A percentile compares a stretch with the other conserved stretches of the same genome.
Evolutionary conservation across 2,329 filamentous ascomycete genomes (phyloP).

Genomic region (Bisporella sp.): DNA sequence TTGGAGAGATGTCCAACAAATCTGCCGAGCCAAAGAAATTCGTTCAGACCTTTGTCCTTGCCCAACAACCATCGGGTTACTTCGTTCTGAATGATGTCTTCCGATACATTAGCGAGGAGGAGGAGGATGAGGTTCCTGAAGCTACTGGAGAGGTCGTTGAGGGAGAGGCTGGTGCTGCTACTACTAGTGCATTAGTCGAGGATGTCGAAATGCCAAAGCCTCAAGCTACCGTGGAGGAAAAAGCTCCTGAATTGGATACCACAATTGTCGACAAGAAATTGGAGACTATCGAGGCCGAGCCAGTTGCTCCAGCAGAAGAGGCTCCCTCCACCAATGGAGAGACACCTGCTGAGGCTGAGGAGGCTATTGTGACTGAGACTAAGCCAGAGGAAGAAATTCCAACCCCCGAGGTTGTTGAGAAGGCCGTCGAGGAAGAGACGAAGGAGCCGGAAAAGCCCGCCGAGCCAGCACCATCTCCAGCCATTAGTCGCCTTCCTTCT

Average conservation of each 20-base stretch:
- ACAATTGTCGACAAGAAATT: constrained; percentile 67
- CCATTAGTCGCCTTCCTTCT: constrained; percentile 32
- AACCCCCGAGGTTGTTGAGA: constrained; percentile 42
- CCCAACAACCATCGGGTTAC: constrained; percentile 92
- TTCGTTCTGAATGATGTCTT: constrained; percentile 98
- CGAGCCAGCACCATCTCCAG: constrained; percentile 50
- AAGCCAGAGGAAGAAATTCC: constrained; percentile 27
- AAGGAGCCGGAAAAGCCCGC: constrained; percentile 61
- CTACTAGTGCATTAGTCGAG: constrained; percentile 20
- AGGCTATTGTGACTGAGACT: constrained; percentile 21
- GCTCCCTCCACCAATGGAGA: constrained; percentile 38
- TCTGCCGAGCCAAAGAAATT: constrained; percentile 89
- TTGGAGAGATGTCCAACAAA: constrained; percentile 96
- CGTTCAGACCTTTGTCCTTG: constrained; percentile 94
- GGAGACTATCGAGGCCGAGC: constrained; percentile 40
- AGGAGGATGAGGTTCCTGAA: constrained; percentile 62
- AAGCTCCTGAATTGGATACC: constrained; percentile 33
- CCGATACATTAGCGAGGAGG: constrained; percentile 81
- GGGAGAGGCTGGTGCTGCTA: constrained; percentile 1
- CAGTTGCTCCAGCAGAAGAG: constrained; percentile 27
- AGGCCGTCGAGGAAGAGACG: constrained; percentile 47
- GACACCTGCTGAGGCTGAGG: constrained; percentile 27
- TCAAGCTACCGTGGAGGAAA: constrained; percentile 28
- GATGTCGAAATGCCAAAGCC: constrained; percentile 28
- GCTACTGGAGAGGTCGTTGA: constrained; percentile 25